These are phyloP conservation scores for Zygosaccharomyces pseudobailii DNA, from an alignment of 1,139 yeast species.

Conservation along the genomic window DNA sequence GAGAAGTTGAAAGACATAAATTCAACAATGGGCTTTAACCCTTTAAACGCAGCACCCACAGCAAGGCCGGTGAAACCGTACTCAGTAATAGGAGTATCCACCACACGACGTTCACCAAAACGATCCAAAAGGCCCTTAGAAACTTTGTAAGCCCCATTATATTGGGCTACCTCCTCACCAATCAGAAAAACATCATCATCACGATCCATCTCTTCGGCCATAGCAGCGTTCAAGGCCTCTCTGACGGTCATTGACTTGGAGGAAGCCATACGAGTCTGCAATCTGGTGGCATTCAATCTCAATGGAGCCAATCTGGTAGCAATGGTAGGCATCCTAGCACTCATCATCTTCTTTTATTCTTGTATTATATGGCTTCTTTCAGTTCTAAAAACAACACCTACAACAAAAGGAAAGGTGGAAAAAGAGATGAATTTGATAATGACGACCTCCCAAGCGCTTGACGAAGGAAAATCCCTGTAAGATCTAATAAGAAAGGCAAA, in stretches of 20 bases:
- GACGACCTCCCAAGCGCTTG: neutral
- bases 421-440: neutral
- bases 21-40: slow-evolving; percentile 94
- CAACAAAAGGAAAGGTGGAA: neutral
- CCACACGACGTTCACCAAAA: slow-evolving; percentile 93
- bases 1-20: slow-evolving; percentile 99
- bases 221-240: slow-evolving; percentile 91
- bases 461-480: neutral
- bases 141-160: slow-evolving; percentile 98
- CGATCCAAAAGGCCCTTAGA: slow-evolving; percentile 94
- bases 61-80: slow-evolving; percentile 98
- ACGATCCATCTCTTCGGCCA: slow-evolving; percentile 96
- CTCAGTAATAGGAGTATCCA: slow-evolving; percentile 98
- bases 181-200: slow-evolving; percentile 91
- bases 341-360: slow-evolving; percentile 2
- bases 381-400: neutral
- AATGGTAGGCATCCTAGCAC: slow-evolving; percentile 8
- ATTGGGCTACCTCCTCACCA: slow-evolving; percentile 99
- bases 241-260: slow-evolving; percentile 82
- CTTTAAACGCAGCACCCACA: slow-evolving; percentile 96
- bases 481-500: neutral
- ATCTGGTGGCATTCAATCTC: slow-evolving; percentile 11
- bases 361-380: neutral
- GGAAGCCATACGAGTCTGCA: slow-evolving; percentile 29
- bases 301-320: slow-evolving; percentile 9